Conservation (phyloP, 2,329 filamentous ascomycete species). For the Grosmannia serpens region DNA sequence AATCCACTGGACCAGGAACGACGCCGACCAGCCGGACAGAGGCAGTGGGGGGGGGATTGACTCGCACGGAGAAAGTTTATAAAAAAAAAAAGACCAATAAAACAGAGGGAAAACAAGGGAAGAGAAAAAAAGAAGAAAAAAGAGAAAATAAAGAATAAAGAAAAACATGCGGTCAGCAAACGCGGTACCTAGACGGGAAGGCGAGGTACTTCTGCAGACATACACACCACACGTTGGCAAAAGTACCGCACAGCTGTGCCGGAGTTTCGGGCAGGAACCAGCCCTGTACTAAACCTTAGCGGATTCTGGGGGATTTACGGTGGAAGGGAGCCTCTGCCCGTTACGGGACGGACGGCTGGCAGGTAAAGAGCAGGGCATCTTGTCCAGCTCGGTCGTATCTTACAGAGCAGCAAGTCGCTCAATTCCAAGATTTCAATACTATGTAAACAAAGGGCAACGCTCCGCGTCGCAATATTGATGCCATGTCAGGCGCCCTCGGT, state of each 20-base stretch:
- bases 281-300: slow-evolving; percentile 9
- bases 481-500: too few species aligned
- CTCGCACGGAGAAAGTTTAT: background rate
- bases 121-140: background rate
- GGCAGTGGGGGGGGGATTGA: slow-evolving; percentile 1
- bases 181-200: background rate
- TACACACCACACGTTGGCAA: background rate
- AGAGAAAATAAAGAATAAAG: background rate
- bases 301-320: slow-evolving; percentile 6
- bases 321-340: background rate
- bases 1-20: slow-evolving; percentile 5
- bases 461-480: too few species aligned
- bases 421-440: too few species aligned
- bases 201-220: background rate
- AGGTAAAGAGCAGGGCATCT: background rate
- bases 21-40: slow-evolving; percentile 5
- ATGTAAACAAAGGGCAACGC: too few species aligned
- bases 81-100: background rate
- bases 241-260: slow-evolving; percentile 5
- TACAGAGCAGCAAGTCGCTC: too few species aligned
- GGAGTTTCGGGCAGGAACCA: slow-evolving; percentile 5
- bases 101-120: background rate
- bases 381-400: too few species aligned
- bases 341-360: background rate
- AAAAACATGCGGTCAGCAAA: background rate